Percentiles rank a stretch among this genome's conserved stretches.
Evolutionary conservation across 306 rosid genomes (phyloP).

Genomic region (Cercis canadensis): DNA sequence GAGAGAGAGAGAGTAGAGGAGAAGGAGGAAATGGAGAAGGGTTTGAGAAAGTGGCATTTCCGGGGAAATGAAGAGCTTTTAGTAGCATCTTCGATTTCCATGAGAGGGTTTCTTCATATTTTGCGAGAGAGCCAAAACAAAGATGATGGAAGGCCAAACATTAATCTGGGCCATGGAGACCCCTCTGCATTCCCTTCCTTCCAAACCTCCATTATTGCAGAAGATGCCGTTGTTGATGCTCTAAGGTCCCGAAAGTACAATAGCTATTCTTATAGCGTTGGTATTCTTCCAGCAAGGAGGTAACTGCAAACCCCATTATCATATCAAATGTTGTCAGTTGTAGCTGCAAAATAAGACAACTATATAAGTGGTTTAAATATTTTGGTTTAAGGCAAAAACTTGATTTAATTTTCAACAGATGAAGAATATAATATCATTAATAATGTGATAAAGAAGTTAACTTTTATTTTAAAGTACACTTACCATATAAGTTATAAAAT

Average conservation of each 20-base stretch:
- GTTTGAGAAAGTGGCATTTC: slow-evolving; percentile 1
- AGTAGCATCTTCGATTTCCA: not conserved
- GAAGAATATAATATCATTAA: not conserved
- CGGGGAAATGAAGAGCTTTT: not conserved
- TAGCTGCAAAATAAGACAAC: too few species aligned
- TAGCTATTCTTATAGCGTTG: slow-evolving; percentile 22
- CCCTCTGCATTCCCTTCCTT: slow-evolving; percentile 44
- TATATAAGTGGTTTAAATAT: not conserved
- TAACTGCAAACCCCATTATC: not conserved
- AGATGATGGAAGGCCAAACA: slow-evolving; percentile 14
- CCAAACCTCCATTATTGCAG: slow-evolving; percentile 28
- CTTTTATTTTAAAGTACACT: too few species aligned
- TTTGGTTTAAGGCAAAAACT: not conserved
- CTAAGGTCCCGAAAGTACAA: slow-evolving; percentile 37
- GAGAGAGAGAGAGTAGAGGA: too few species aligned
- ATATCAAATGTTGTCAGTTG: too few species aligned
- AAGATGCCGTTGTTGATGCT: slow-evolving; percentile 43
- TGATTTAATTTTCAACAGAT: not conserved
- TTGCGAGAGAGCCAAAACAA: slow-evolving; percentile 13
- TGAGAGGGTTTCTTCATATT: slow-evolving; percentile 16
- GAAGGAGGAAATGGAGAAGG: slow-evolving; percentile 9
- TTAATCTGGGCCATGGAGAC: slow-evolving; percentile 47
- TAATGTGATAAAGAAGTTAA: not conserved
- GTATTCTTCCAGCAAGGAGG: slow-evolving; percentile 38
- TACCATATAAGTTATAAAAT: too few species aligned